Evolutionary conservation across 352 stramenopile genomes (phyloP), one percentile per base, ranked within the genome.

Genomic region (Achlya hypogyna): DNA sequence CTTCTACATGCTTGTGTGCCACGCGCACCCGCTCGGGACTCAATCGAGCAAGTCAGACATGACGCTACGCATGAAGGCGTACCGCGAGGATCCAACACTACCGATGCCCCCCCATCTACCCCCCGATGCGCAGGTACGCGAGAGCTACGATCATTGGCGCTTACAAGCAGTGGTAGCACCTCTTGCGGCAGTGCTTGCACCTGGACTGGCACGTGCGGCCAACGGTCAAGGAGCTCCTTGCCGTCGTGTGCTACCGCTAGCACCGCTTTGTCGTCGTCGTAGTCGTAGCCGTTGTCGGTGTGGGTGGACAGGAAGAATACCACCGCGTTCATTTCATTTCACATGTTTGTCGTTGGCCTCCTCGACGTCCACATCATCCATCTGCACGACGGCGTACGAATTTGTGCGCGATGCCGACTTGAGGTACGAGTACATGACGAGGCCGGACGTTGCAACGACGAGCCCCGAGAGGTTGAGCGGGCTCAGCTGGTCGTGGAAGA

Each of bases 341-440:
- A n/a, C n/a, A 16, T 54, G 49, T 16, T 54, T 54, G 23, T 54
- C 49, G 29, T 34, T 54, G 18, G 34, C 54, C 23, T 65, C 34
- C 8, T 65, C 34, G 10, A 54, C 16, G 29, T 65, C 58, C 20
- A 53, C 10, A 9, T 53, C 20, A n/a, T 65, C 58, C 16, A 31
- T 31, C 25, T 65, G 58, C 14, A 53, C 35, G 23, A 58, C 34
- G 25, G 42, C 58, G 32, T 65, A 65, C 25, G 14, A 32, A 5
- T 59, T 5, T 31, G 49, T 14, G 5, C 23, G 27, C 45, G 34
- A 63, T 27, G 56, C 51, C 4, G 52, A 31, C 69, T 92, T 92
- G 32, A 93, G 72, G 60, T 77, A 83, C 22, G 86, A 82, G 69
- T 94, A 93, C 38, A 87, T 74, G 1, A 91, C 69, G 81, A 93